Base-by-base conservation (phyloP, 2,329 filamentous ascomycete genomes). In the Botrytis galanthina region DNA sequence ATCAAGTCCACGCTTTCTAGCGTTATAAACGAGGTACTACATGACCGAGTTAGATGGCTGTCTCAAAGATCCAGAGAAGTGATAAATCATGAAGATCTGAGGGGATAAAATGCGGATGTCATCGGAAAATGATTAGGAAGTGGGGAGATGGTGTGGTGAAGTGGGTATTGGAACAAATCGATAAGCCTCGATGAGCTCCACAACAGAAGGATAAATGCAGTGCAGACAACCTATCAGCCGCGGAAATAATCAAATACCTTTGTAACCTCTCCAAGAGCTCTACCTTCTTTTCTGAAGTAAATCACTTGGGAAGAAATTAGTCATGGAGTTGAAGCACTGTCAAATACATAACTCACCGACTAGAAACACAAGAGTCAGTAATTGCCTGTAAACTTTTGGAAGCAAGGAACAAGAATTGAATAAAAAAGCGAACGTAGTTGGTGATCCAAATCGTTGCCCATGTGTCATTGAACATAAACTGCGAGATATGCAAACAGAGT, bases 231-330 rank as follows among this genome's bases (percentile, higher is more conserved):
- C 62, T 37, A 44, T 59, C 44, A 68, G 39, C 29, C 48, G 70
- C 62, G 12, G 61, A 68, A 72, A 72, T 60, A 60, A 44, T 59
- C n/a, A 72, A 72, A 77, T 79, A 81, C 79, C 77, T 81, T 80
- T 74, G 79, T 81, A 51, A 99, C 96, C 83, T 99, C 96, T 71
- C 96, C 96, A 10, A 98, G 86, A 54, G 95, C 96, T 78, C 96
- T 89, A 46, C 96, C 96, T 85, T 99, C 96, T 82, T 99, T 99
- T 78, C 96, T 91, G 89, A 98, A 99, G 83, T 99, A 99, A 81
- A 98, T 98, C 71, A 98, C 96, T 46, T 18, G 26, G n/a, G 48
- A 54, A 57, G 54, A n/a, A 42, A 12, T 68, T 68, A 68, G 66
- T 68, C 29, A 32, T 57, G 66, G 37, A 32, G n/a, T 42, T 68